Base-by-base conservation (phyloP, 2,329 filamentous ascomycete genomes). In the Diplodia scrobiculata region DNA sequence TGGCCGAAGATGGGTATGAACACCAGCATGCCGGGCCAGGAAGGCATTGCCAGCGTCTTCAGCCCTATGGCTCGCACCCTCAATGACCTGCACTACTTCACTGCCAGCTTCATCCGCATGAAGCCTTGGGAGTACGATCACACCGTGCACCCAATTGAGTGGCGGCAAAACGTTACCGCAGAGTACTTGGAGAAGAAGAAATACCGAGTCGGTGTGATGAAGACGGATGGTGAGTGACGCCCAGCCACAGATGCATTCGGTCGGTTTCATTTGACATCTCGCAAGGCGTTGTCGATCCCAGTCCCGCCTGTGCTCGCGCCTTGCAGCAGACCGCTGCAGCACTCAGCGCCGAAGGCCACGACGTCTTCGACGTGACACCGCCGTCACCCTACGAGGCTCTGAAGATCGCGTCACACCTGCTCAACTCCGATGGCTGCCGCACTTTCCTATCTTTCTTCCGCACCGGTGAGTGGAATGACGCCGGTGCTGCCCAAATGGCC, bases 21-120 rank as follows among this genome's bases (percentile, higher is more conserved):
- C 68, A 97, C 93, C 0, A 93, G 90, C 72, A 97, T 97, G 92
- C 87, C 91, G 0, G 94, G 94, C 0, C 92, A 97, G 75, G 94
- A 97, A 74, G 93, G 92, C 0, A 87, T 97, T 36, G 88, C 91
- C 0, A 91, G 89, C 69, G 92, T 97, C 21, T 97, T 93, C 79
- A 94, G 91, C 67, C 93, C 93, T 5, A 97, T 98, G 94, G 87
- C 93, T 2, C 85, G 92, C 63, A 97, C 92, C 0, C 79, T 97
- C 67, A 85, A 88, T 69, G 93, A 97, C 73, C 80, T 97, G 68
- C 84, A 84, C 0, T 97, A 96, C 79, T 97, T 97, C 76, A 91
- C 91, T 3, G 87, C 87, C 63, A 85, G 87, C 7, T 80, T 97
- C 65, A 85, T 97, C 65, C 80, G 86, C 60, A 94, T 95, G 87